Evolutionary conservation across 371 early-diverging fungal genomes (phyloP).

Genomic region (Sporodiniella umbellata): DNA sequence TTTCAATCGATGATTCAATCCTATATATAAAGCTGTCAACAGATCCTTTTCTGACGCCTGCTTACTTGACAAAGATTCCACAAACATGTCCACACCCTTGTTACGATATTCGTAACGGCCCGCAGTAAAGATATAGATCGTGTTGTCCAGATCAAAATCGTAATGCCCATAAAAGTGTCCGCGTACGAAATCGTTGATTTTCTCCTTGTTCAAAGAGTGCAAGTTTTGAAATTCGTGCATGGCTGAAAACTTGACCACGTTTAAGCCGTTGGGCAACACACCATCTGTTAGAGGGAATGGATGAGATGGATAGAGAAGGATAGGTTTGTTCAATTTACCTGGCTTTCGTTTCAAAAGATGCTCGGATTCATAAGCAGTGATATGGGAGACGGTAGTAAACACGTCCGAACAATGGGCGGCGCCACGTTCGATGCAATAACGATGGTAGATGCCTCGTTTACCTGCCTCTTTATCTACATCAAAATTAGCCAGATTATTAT

Average conservation of each 20-base stretch:
- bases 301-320: no score
- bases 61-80: constrained; percentile 87
- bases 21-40: no score
- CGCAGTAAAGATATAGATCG: constrained; percentile 95
- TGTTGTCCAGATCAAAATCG: constrained; percentile 92
- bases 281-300: constrained; percentile 64
- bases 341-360: constrained; percentile 92
- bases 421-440: constrained; percentile 96
- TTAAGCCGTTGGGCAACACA: constrained; percentile 93
- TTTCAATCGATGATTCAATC: constrained; percentile 84
- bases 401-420: constrained; percentile 96
- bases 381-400: constrained; percentile 95
- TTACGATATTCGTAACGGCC: constrained; percentile 96
- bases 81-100: constrained; percentile 96
- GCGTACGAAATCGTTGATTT: constrained; percentile 93
- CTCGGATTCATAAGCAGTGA: constrained; percentile 95
- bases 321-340: no score
- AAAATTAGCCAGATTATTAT: constrained; percentile 89
- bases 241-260: constrained; percentile 95
- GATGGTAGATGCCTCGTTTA: constrained; percentile 94
- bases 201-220: constrained; percentile 89
- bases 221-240: constrained; percentile 98
- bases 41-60: no score
- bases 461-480: constrained; percentile 96
- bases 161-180: constrained; percentile 97